Percentiles rank a stretch among this genome's conserved stretches.
phyloP scores from a whole-genome alignment of 768 basidiomycete species.

The Termitomyces bulborhizus region DNA sequence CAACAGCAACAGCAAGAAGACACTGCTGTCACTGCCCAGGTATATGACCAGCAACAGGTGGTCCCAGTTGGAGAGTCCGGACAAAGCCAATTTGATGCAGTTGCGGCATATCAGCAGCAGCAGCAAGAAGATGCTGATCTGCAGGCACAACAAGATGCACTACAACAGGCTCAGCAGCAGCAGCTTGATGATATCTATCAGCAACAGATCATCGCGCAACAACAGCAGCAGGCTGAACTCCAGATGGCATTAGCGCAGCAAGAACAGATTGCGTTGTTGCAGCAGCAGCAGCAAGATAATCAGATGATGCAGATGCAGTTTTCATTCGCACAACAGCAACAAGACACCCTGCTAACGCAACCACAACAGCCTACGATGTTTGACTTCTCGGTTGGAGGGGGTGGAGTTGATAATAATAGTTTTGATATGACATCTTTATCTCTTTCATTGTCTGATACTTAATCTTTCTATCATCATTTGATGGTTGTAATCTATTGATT shows the following conservation, averaged over 20 bases:
- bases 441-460: not conserved
- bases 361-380: not conserved
- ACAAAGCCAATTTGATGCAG: not conserved
- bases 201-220: slow-evolving; percentile 2
- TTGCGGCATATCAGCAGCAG: not conserved
- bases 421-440: not conserved
- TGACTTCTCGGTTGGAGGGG: not conserved
- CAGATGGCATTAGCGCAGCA: not conserved
- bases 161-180: slow-evolving; percentile 11
- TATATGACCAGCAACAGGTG: too few relatives aligned
- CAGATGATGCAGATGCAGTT: not conserved
- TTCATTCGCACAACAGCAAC: not conserved
- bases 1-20: not conserved
- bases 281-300: not conserved
- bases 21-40: too few relatives aligned
- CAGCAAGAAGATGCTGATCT: not conserved
- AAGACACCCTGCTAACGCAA: not conserved
- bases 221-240: not conserved
- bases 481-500: not conserved
- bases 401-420: not conserved
- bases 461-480: not conserved
- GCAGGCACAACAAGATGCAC: slow-evolving; percentile 8
- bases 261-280: not conserved
- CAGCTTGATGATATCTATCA: slow-evolving; percentile 6
- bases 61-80: too few relatives aligned